phyloP scores from a whole-genome alignment of 2,329 filamentous ascomycete genomes.

The Paecilomyces niveus region DNA sequence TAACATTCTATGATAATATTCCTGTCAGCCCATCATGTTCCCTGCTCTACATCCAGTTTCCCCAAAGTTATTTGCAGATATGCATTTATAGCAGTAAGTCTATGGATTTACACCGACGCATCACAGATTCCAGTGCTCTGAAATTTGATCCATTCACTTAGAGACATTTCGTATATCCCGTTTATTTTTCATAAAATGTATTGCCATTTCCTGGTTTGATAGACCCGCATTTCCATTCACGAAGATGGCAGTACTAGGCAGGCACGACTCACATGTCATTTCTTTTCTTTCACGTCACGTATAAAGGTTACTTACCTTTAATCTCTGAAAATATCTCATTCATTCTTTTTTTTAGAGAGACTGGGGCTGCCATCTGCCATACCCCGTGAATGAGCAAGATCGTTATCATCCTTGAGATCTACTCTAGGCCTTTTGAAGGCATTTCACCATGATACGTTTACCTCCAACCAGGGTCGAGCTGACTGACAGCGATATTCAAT shows the following conservation, averaged over 20 bases:
- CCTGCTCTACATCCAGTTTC: neutral
- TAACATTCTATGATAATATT: neutral
- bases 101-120: too few species aligned
- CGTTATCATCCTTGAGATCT: neutral
- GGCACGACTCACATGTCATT: neutral
- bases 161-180: neutral
- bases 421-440: neutral
- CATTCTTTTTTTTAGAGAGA: neutral
- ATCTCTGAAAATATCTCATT: neutral
- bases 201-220: neutral
- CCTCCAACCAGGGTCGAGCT: constrained; percentile 25
- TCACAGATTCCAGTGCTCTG: too few species aligned
- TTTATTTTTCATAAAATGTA: neutral
- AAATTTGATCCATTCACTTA: neutral
- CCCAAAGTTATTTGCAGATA: neutral
- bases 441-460: constrained; percentile 24
- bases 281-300: neutral
- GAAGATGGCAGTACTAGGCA: neutral
- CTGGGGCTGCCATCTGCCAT: neutral
- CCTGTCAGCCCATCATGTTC: neutral
- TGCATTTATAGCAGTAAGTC: neutral
- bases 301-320: neutral
- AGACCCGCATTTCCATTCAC: neutral
- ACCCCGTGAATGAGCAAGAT: neutral
- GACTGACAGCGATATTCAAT: constrained; percentile 24